Percentiles rank a stretch among this genome's conserved stretches.
These are phyloP conservation scores for Penicillium goetzii DNA, from an alignment of 495 filamentous ascomycete species.

Conservation along the genomic window DNA sequence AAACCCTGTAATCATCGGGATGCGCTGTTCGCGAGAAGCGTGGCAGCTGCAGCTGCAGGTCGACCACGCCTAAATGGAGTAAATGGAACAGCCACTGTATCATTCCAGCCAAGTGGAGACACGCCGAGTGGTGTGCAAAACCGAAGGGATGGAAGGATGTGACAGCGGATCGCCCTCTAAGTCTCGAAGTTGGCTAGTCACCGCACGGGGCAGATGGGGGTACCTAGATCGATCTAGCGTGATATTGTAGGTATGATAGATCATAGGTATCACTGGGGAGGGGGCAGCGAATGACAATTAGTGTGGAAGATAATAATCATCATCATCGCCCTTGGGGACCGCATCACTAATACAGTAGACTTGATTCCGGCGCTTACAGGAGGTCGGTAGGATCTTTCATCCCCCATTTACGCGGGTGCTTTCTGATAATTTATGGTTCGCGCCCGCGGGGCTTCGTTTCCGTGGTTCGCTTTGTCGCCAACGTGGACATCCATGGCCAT, in stretches of 20 bases:
- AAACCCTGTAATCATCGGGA: constrained; percentile 15
- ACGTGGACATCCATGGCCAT: constrained; percentile 1
- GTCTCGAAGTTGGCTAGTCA: constrained; percentile 30
- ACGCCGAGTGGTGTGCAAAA: constrained; percentile 26
- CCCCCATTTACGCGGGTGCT: background rate
- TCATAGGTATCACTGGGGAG: background rate
- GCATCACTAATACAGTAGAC: no score
- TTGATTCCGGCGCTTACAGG: background rate
- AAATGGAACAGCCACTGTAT: constrained; percentile 35
- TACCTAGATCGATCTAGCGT: constrained; percentile 32
- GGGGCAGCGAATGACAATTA: background rate
- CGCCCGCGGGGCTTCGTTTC: constrained; percentile 6
- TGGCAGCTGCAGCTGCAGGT: constrained; percentile 49
- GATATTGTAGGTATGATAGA: background rate
- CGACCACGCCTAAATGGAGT: constrained; percentile 12
- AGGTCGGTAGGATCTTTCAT: no score
- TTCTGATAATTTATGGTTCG: background rate
- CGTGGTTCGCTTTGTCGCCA: constrained; percentile 2
- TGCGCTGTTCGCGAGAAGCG: constrained; percentile 45
- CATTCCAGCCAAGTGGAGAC: constrained; percentile 36
- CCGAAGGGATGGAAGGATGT: constrained; percentile 45
- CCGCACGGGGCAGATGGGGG: constrained; percentile 25
- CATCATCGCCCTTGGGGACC: background rate
- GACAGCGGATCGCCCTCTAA: constrained; percentile 43
- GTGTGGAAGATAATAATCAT: background rate